Conservation (phyloP, 2,329 filamentous ascomycete genomes). For the Fusarium praegraminearum region DNA sequence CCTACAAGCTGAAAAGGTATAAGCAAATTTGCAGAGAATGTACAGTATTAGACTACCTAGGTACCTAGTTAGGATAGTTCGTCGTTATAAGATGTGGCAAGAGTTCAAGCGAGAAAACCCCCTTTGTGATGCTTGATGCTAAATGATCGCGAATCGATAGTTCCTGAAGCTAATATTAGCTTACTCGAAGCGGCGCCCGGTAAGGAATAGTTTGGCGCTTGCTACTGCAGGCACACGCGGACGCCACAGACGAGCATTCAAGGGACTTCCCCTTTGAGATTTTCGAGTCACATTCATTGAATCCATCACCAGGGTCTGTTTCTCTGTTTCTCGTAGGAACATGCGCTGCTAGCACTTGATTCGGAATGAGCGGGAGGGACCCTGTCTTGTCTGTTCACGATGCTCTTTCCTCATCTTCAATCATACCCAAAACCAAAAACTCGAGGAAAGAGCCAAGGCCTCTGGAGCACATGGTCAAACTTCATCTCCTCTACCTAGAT, state of each 20-base stretch:
- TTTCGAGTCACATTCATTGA: constrained; percentile 7
- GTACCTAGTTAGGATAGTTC: not conserved
- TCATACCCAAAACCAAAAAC: constrained; percentile 2
- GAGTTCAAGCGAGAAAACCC: constrained; percentile 12
- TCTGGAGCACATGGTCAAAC: constrained; percentile 29
- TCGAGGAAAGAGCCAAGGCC: constrained; percentile 15
- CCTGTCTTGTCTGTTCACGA: constrained; percentile 7
- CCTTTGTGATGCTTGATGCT: constrained; percentile 11
- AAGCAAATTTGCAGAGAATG: constrained; percentile 23
- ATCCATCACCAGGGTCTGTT: not conserved
- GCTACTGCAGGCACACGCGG: constrained; percentile 39
- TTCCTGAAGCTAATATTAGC: constrained; percentile 36
- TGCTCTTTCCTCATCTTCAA: constrained; percentile 25
- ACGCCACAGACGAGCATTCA: constrained; percentile 24
- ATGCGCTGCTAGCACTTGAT: constrained; percentile 39
- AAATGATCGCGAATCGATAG: constrained; percentile 38
- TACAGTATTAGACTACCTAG: not conserved
- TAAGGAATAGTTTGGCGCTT: constrained; percentile 5
- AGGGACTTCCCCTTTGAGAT: constrained; percentile 21
- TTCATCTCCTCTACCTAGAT: not conserved
- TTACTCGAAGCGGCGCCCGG: constrained; percentile 7
- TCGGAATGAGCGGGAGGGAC: constrained; percentile 17
- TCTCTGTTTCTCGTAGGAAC: constrained; percentile 5
- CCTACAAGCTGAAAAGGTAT: constrained; percentile 9
- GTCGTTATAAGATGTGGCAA: constrained; percentile 19